Evolutionary conservation across 164 flowering plant genomes (phyloP), one percentile per base, ranked within the genome.

Genomic region (Akebia trifoliata): DNA sequence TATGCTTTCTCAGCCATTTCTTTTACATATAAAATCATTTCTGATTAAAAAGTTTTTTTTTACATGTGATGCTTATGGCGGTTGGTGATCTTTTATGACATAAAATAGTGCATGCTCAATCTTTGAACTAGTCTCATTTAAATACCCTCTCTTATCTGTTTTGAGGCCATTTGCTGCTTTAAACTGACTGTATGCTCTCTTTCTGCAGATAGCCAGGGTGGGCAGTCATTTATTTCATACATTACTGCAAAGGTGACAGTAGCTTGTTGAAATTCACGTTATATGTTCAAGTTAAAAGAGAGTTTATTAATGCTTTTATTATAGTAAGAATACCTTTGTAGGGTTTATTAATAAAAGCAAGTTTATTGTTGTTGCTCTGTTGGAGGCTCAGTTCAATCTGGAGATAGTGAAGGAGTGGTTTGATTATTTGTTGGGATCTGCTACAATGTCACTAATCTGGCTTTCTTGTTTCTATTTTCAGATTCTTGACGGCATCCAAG

Each of bases 401-500:
- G 7, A 18, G 38, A 59, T 25, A 20, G 24, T 58, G 43, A 44
- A 54, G n/a, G n/a, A n/a, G n/a, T n/a, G n/a, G n/a, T n/a, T n/a
- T n/a, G n/a, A n/a, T n/a, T n/a, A n/a, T n/a, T n/a, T n/a, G n/a
- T n/a, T 28, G n/a, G 11, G 50, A 32, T 10, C 38, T 54, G 28
- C 15, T 50, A 8, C 14, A 28, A 0, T 39, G 32, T 21, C 29
- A 38, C 54, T 50, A 6, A 17, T 31, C 8, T 62, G 2, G 28
- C 2, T 2, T 50, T 14, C 8, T 55, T 32, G 4, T 55, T 46
- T 54, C 26, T 18, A 20, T 51, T 18, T 42, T 31, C 67, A 89
- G 98, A 74, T 87, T 74, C 90, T 92, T 67, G 98, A 92, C 53
- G 77, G 78, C 74, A 81, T 92, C 56, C 96, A 92, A 67, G 81